Base-by-base conservation (phyloP, 345 rosid species). In the Carallia brachiata region DNA sequence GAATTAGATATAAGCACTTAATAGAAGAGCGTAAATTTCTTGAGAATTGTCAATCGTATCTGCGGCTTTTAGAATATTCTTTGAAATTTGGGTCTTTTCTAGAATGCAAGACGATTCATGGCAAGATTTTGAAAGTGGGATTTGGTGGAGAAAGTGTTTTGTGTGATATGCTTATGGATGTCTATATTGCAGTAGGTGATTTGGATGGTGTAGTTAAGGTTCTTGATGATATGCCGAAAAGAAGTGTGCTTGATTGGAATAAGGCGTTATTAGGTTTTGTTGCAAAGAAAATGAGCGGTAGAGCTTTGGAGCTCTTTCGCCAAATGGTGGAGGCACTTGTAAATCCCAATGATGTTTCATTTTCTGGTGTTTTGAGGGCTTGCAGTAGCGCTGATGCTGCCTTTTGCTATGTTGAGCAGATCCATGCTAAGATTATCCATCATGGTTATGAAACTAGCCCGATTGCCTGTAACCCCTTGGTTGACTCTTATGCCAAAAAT, bases 201-300 rank as follows among this genome's bases (percentile, higher is more conserved):
- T 59, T 83, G 15, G 77, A 81, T 44, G 63, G 75, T 76, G 96
- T 83, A 28, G 40, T 55, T 10, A 81, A 87, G 44, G 77, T 88
- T 71, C 84, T 93, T 47, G 97, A 90, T 67, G 93, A 84, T 75
- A 89, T 89, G 89, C 81, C 88, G 30, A 70, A 40, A 0, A 86
- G 87, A 86, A 79, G 72, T 65, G 66, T 80, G 52, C 75, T 73
- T 73, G 64, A 77, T 9, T 86, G 92, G 96, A 85, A 89, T 67
- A 82, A 77, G 75, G 56, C 87, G 59, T 82, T 90, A 31, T 70
- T 79, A 72, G 78, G 65, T 60, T 81, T 84, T 68, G 63, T 76
- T 62, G 80, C 72, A 3, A 78, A 80, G 52, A 88, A 84, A 66
- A 30, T 68, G 78, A 65, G 31, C 73, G 27, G 66, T 8, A 61